These are phyloP conservation scores for Gloeophyllum trabeum DNA, from an alignment of 768 basidiomycete genomes.

Conservation along the genomic window DNA sequence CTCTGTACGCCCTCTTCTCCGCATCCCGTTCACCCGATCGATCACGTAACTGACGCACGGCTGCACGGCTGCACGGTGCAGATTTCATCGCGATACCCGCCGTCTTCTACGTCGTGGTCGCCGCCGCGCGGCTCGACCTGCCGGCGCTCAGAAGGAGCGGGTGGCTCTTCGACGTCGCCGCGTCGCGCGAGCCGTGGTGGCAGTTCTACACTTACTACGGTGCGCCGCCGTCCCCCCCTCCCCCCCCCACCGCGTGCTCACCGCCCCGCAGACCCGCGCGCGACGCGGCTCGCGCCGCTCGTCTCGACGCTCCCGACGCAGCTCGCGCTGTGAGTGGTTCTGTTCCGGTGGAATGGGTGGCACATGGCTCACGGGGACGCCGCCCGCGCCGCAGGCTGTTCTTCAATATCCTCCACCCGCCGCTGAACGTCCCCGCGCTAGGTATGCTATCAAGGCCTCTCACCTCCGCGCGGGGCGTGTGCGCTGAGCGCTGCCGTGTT, in stretches of 20 bases:
- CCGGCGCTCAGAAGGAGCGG: slow-evolving; percentile 46
- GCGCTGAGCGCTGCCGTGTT: background rate
- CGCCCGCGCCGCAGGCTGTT: slow-evolving; percentile 38
- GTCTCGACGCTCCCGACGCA: slow-evolving; percentile 89
- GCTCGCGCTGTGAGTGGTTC: slow-evolving; percentile 65
- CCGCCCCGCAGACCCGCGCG: slow-evolving; percentile 37
- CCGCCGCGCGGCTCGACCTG: slow-evolving; percentile 50
- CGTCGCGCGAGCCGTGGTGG: slow-evolving; percentile 54
- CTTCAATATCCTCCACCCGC: slow-evolving; percentile 79
- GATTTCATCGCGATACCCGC: slow-evolving; percentile 75
- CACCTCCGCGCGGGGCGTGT: slow-evolving; percentile 56
- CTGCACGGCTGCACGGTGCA: too few species aligned
- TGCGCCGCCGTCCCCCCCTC: slow-evolving; percentile 20
- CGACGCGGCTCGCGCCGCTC: slow-evolving; percentile 53
- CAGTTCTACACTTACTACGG: slow-evolving; percentile 76
- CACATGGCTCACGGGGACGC: too few species aligned
- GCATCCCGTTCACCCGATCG: too few species aligned
- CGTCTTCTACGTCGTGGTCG: slow-evolving; percentile 75
- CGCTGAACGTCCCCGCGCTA: slow-evolving; percentile 82
- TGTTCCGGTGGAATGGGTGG: slow-evolving; percentile 8
- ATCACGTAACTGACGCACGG: too few species aligned
- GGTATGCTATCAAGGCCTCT: slow-evolving; percentile 27
- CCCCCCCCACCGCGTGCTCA: background rate
- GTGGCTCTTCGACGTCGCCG: slow-evolving; percentile 80
- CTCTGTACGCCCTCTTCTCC: slow-evolving; percentile 41